phyloP scores from a whole-genome alignment of 129 eudicot genomes.

The Pseudognaphalium luteoalbum region DNA sequence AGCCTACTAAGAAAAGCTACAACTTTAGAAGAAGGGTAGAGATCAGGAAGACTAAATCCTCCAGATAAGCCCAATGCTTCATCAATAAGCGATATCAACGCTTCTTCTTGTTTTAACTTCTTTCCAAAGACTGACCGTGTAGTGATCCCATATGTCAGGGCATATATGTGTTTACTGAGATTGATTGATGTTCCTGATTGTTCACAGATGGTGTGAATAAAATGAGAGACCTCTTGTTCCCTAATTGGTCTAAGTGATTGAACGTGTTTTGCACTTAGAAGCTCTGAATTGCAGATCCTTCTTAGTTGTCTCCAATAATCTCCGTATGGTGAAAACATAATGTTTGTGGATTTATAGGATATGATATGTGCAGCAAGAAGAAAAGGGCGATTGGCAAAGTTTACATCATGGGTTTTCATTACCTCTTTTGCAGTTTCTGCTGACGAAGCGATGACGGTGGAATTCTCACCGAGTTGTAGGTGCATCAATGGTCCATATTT shows the following conservation, averaged over 20 bases:
- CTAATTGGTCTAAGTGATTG: constrained; percentile 37
- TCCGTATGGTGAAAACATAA: constrained; percentile 39
- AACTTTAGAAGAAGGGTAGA: constrained; percentile 38
- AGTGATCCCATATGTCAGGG: constrained; percentile 32
- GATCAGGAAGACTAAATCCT: constrained; percentile 36
- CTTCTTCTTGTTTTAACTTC: constrained; percentile 30
- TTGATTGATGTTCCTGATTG: constrained; percentile 26
- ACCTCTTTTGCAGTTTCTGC: constrained; percentile 43
- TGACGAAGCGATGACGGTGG: constrained; percentile 36
- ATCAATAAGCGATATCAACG: constrained; percentile 19
- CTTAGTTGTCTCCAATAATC: constrained; percentile 43
- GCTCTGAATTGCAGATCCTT: constrained; percentile 44
- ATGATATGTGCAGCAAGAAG: constrained; percentile 40
- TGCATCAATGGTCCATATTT: constrained; percentile 42
- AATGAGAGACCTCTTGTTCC: constrained; percentile 33
- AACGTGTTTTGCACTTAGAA: constrained; percentile 38
- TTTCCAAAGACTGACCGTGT: constrained; percentile 36
- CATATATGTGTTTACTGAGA: constrained; percentile 26
- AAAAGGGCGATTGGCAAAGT: constrained; percentile 37
- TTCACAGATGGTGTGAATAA: constrained; percentile 19
- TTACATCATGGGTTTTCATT: constrained; percentile 41
- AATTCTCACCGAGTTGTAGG: constrained; percentile 42
- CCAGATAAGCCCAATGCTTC: constrained; percentile 28
- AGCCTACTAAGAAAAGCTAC: constrained; percentile 32
- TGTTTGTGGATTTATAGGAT: constrained; percentile 37